These are phyloP conservation scores for Trypanosoma mega DNA, from an alignment of 208 protist species.

Conservation along the genomic window DNA sequence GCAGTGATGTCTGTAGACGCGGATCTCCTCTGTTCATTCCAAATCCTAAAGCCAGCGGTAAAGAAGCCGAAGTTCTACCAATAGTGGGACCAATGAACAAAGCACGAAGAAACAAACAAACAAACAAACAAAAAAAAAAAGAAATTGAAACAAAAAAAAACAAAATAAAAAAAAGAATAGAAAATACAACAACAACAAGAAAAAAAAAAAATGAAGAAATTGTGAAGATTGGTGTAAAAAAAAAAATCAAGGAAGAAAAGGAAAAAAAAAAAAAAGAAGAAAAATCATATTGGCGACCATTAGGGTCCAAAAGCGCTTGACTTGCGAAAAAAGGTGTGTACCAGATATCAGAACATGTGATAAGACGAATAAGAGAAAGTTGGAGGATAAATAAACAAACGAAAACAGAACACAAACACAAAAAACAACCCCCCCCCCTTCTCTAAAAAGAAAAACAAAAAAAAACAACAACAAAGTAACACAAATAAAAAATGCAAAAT, in stretches of 20 bases:
- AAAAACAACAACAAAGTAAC: no score
- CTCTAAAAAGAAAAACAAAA: neutral
- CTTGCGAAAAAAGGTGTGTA: neutral
- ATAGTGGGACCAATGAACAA: slow-evolving; percentile 15
- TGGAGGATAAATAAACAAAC: neutral
- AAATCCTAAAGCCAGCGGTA: slow-evolving; percentile 93
- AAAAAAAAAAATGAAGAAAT: no score
- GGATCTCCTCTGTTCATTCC: slow-evolving; percentile 99
- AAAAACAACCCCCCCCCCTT: neutral
- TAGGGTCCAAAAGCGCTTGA: neutral
- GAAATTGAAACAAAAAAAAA: neutral
- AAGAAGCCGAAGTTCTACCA: slow-evolving; percentile 90
- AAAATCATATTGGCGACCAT: neutral
- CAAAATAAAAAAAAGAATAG: slow-evolving; percentile 3
- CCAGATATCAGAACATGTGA: neutral
- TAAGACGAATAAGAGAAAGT: neutral
- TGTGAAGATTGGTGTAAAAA: no score
- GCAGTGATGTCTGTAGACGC: slow-evolving; percentile 99
- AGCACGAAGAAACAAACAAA: neutral
- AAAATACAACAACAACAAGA: neutral
- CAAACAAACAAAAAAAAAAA: neutral
- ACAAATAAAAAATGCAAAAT: neutral
- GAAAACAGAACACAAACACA: neutral
- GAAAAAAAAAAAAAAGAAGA: slow-evolving; percentile 2
- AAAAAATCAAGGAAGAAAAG: neutral